Evolutionary conservation across 495 filamentous ascomycete genomes (phyloP), one percentile per base, ranked within the genome.

Genomic region (Cercophora sp.): DNA sequence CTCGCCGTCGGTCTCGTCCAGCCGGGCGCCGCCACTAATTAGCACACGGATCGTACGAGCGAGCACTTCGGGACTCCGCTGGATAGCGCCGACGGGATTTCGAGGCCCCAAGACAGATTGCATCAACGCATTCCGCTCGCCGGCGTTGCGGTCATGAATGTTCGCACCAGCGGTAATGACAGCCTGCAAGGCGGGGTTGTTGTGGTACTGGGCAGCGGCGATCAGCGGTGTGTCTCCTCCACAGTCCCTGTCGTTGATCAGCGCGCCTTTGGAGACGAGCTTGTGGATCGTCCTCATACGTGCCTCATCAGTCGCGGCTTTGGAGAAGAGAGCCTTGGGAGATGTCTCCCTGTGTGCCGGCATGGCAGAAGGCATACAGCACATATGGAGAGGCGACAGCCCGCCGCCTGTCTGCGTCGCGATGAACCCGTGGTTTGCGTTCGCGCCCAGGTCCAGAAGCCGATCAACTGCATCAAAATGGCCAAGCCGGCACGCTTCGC

Each of bases 401-500:
- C 58, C 56, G 1, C 54, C 46, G 9, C 43, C 51, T 11, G 41
- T 23, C 2, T 22, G 49, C 15, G 46, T 52, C 13, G 58, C 27
- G 8, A 67, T 53, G 29, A 62, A 70, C 3, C 65, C 66, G 3
- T 55, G 32, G 3, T n/a, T 39, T 18, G 55, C 34, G 24, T 68
- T 63, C 8, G 64, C 66, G 31, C 68, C 70, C 8, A 70, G 55
- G 5, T 66, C 63, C 18, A 70, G 52, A 39, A 73, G 26, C 11
- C 57, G 40, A 39, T 65, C 56, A 20, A 63, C 69, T 1, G 55
- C 65, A 0, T 52, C 61, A 31, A 65, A 73, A 29, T 64, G 29
- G 5, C 66, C 57, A 5, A 65, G n/a, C 1, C 59, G 53, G 31
- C 69, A 73, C 1, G 69, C 66, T 37, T 73, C 64, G 3, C 68